Evolutionary conservation across 768 basidiomycete species (phyloP).

Genomic region (Tremella mesenterica): DNA sequence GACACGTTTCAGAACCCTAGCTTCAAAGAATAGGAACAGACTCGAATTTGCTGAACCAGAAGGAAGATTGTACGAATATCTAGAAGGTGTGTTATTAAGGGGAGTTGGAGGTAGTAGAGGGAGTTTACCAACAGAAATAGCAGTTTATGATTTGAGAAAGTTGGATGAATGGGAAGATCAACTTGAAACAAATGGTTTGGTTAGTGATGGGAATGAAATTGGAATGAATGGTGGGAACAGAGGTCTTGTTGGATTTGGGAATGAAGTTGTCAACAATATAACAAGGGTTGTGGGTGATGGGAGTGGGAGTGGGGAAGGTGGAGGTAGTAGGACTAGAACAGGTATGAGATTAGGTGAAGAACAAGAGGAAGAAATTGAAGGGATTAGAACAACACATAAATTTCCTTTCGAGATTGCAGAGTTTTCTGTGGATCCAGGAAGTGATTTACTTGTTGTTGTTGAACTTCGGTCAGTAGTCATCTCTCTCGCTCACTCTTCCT

Average conservation of each 20-base stretch:
- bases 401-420: slow-evolving; percentile 36
- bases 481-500: neutral
- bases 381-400: slow-evolving; percentile 13
- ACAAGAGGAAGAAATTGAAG: slow-evolving; percentile 11
- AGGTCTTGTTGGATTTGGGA: slow-evolving; percentile 4
- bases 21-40: slow-evolving; percentile 9
- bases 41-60: slow-evolving; percentile 30
- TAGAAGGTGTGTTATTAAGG: slow-evolving; percentile 37
- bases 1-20: slow-evolving; percentile 32
- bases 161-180: slow-evolving; percentile 33
- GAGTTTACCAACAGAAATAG: slow-evolving; percentile 19
- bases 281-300: neutral
- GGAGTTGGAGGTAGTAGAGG: slow-evolving; percentile 12
- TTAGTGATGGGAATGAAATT: neutral
- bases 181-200: neutral
- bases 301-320: neutral
- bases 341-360: neutral
- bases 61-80: slow-evolving; percentile 41
- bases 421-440: slow-evolving; percentile 42
- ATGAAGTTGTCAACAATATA: neutral
- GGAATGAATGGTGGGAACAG: neutral
- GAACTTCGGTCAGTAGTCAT: slow-evolving; percentile 28
- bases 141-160: slow-evolving; percentile 34
- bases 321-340: neutral
- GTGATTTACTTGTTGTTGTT: slow-evolving; percentile 36